These are phyloP conservation scores for Eutrema heterophyllum DNA, from an alignment of 345 rosid species.

Conservation along the genomic window DNA sequence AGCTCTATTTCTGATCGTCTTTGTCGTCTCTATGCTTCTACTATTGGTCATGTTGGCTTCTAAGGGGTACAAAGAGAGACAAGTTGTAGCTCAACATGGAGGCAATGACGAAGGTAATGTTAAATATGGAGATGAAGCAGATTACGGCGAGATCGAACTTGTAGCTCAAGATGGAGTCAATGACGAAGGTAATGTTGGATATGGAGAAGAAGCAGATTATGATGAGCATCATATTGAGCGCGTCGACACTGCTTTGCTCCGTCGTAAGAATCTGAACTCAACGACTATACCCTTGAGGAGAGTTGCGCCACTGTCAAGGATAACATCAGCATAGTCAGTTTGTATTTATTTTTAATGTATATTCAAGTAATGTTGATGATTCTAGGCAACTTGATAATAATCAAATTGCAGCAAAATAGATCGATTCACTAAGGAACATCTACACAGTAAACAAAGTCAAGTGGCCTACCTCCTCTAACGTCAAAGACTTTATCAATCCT, in stretches of 20 bases:
- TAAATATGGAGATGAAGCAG: background rate
- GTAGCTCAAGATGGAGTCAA: no score
- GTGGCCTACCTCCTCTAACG: background rate
- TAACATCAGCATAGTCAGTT: background rate
- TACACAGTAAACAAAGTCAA: background rate
- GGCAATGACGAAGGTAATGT: background rate
- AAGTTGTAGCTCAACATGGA: background rate
- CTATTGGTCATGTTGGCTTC: background rate
- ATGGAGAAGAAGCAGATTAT: background rate
- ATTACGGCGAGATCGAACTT: no score
- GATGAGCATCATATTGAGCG: background rate
- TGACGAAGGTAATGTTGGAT: no score
- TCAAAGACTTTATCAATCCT: background rate
- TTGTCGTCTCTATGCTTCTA: slow-evolving; percentile 26
- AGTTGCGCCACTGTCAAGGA: background rate
- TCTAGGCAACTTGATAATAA: no score
- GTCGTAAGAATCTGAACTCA: background rate
- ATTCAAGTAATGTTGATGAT: background rate
- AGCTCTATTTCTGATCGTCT: slow-evolving; percentile 44
- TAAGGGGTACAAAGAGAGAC: background rate
- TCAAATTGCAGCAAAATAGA: no score
- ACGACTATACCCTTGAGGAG: background rate
- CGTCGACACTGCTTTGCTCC: background rate
- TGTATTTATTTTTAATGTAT: background rate
- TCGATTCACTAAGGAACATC: background rate